These are phyloP conservation scores for Kockiozyma suomiensis DNA, from an alignment of 805 yeast genomes.

Conservation along the genomic window DNA sequence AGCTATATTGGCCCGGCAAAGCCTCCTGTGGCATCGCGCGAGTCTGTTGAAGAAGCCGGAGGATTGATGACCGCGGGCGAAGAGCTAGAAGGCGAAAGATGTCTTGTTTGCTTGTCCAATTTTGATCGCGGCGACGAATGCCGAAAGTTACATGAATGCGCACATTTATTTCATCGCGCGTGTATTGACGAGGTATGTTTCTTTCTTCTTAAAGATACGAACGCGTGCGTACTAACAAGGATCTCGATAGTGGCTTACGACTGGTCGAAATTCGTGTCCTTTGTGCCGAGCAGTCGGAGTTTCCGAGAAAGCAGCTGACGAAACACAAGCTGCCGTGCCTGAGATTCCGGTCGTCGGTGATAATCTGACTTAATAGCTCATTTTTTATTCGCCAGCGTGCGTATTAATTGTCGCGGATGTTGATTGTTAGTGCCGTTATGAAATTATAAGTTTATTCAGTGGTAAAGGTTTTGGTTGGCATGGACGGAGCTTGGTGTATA, in stretches of 20 bases:
- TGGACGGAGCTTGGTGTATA: constrained; percentile 6
- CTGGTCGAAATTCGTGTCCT: constrained; percentile 52
- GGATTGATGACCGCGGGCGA: constrained; percentile 40
- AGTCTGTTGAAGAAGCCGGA: constrained; percentile 48
- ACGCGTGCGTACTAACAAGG: not conserved
- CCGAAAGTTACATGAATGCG: constrained; percentile 50
- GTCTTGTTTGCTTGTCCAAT: constrained; percentile 57
- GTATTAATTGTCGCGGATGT: too few species aligned
- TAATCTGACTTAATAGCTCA: not conserved
- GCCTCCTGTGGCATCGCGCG: constrained; percentile 49
- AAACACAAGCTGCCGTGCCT: not conserved
- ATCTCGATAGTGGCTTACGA: constrained; percentile 44
- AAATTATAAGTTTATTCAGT: too few species aligned
- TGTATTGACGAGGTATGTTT: constrained; percentile 53
- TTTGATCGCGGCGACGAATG: constrained; percentile 53
- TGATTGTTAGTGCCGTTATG: too few species aligned
- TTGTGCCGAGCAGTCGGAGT: constrained; percentile 51
- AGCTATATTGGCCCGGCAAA: constrained; percentile 52
- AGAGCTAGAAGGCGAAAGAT: constrained; percentile 43
- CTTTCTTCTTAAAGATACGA: not conserved
- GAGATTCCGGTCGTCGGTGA: not conserved
- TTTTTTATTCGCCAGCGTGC: too few species aligned
- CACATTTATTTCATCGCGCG: constrained; percentile 56
- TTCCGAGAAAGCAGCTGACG: not conserved
- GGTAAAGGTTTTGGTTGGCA: constrained; percentile 2